Evolutionary conservation across 2,329 filamentous ascomycete genomes (phyloP).

Genomic region (Clonostachys solani): DNA sequence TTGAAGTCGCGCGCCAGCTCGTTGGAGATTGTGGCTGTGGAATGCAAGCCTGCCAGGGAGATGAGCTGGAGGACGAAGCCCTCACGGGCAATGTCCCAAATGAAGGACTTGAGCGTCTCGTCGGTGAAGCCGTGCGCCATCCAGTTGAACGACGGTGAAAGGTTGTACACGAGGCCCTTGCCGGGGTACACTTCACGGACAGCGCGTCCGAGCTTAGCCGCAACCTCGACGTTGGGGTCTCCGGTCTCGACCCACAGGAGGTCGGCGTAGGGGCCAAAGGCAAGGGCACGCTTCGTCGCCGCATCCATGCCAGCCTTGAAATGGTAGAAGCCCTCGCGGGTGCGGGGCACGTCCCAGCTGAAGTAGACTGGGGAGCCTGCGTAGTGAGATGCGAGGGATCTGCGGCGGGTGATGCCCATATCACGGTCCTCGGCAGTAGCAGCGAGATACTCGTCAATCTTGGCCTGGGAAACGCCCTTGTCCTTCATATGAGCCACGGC

Average conservation of each 20-base stretch:
- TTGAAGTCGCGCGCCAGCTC: slow-evolving; percentile 83
- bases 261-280: slow-evolving; percentile 89
- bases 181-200: slow-evolving; percentile 67
- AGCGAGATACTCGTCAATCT: slow-evolving; percentile 63
- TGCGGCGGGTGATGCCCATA: slow-evolving; percentile 74
- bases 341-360: slow-evolving; percentile 88
- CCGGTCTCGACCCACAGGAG: slow-evolving; percentile 97
- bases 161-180: slow-evolving; percentile 94
- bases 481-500: slow-evolving; percentile 69
- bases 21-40: slow-evolving; percentile 58
- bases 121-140: slow-evolving; percentile 89
- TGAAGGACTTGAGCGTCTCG: slow-evolving; percentile 79
- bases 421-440: slow-evolving; percentile 61
- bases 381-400: slow-evolving; percentile 64
- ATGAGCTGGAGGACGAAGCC: slow-evolving; percentile 71
- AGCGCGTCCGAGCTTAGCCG: slow-evolving; percentile 67
- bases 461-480: slow-evolving; percentile 58
- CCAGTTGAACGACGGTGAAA: slow-evolving; percentile 98
- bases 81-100: slow-evolving; percentile 92
- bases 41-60: slow-evolving; percentile 62
- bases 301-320: slow-evolving; percentile 79
- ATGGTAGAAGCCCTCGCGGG: slow-evolving; percentile 91
- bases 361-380: slow-evolving; percentile 70
- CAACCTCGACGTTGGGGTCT: slow-evolving; percentile 77
- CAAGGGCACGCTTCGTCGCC: slow-evolving; percentile 88